phyloP scores from a whole-genome alignment of 1,284 basidiomycete species.

The Ceratobasidium sp. region DNA sequence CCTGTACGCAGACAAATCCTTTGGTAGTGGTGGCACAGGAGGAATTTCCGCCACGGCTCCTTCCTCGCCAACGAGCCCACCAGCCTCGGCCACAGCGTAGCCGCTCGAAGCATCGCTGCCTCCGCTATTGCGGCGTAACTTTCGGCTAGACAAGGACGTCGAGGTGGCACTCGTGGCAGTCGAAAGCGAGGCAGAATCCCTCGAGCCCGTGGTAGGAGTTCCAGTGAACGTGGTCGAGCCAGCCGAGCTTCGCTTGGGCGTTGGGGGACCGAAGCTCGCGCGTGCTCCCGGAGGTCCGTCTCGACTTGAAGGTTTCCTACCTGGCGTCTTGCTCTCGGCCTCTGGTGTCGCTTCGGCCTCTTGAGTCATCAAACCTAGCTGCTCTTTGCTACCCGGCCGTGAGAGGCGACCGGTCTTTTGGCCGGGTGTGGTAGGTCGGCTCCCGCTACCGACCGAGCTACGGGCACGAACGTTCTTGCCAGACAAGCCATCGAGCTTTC shows the following conservation, averaged over 20 bases:
- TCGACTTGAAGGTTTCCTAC: conserved; percentile 40
- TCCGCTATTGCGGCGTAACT: conserved; percentile 77
- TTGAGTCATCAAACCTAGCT: conserved; percentile 16
- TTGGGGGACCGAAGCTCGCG: conserved; percentile 65
- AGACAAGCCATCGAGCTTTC: conserved; percentile 91
- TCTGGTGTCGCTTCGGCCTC: conserved; percentile 28
- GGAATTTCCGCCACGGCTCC: conserved; percentile 78
- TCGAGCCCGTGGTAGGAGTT: conserved; percentile 73
- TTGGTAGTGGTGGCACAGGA: conserved; percentile 95
- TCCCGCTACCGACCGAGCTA: conserved; percentile 70
- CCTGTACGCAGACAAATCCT: conserved; percentile 83
- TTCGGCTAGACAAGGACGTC: conserved; percentile 69
- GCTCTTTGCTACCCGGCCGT: conserved; percentile 70
- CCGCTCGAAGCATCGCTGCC: conserved; percentile 85
- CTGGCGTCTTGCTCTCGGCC: not conserved
- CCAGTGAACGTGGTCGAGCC: conserved; percentile 87
- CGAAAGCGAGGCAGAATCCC: conserved; percentile 83
- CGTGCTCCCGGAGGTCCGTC: conserved; percentile 57
- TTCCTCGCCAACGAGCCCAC: conserved; percentile 63
- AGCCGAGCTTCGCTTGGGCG: conserved; percentile 84
- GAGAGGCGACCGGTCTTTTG: conserved; percentile 61
- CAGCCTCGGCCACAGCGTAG: conserved; percentile 69
- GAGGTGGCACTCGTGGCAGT: conserved; percentile 79
- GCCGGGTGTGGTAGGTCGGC: conserved; percentile 78
- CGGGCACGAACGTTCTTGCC: conserved; percentile 69